Conservation (phyloP, 805 yeast genomes). For the Dipodascus albidus region DNA sequence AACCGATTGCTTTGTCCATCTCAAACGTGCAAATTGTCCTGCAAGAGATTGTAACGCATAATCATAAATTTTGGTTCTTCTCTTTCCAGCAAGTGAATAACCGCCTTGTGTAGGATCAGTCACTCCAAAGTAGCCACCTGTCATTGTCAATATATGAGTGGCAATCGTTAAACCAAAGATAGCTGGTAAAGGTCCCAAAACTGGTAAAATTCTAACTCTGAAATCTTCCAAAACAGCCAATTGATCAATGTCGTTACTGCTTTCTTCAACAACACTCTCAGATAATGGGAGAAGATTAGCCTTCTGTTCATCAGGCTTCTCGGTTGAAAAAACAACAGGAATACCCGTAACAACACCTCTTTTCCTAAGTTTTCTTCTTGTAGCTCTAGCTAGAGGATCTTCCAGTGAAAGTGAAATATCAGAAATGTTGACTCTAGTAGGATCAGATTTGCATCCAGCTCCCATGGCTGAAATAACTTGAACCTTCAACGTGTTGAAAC, state of each 20-base stretch:
- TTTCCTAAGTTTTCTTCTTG: conserved; percentile 71
- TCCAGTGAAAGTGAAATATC: conserved; percentile 87
- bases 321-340: conserved; percentile 85
- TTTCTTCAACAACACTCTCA: conserved; percentile 68
- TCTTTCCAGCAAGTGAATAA: conserved; percentile 74
- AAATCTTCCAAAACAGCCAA: conserved; percentile 79
- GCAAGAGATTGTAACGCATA: conserved; percentile 71
- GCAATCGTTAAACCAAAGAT: conserved; percentile 89
- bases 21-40: conserved; percentile 76
- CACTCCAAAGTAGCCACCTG: conserved; percentile 66
- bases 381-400: conserved; percentile 83
- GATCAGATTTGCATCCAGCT: conserved; percentile 94
- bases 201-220: conserved; percentile 91
- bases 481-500: conserved; percentile 42
- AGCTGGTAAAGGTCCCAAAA: conserved; percentile 93
- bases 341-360: conserved; percentile 67
- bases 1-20: conserved; percentile 51
- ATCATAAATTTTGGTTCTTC: conserved; percentile 76
- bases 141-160: conserved; percentile 63
- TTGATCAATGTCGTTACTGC: conserved; percentile 58
- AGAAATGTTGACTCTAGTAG: conserved; percentile 79
- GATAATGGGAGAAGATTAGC: conserved; percentile 79
- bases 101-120: conserved; percentile 41
- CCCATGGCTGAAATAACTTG: conserved; percentile 90
- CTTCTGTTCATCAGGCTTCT: conserved; percentile 92